Evolutionary conservation across 345 rosid genomes (phyloP).

Genomic region (Citrus inodora): DNA sequence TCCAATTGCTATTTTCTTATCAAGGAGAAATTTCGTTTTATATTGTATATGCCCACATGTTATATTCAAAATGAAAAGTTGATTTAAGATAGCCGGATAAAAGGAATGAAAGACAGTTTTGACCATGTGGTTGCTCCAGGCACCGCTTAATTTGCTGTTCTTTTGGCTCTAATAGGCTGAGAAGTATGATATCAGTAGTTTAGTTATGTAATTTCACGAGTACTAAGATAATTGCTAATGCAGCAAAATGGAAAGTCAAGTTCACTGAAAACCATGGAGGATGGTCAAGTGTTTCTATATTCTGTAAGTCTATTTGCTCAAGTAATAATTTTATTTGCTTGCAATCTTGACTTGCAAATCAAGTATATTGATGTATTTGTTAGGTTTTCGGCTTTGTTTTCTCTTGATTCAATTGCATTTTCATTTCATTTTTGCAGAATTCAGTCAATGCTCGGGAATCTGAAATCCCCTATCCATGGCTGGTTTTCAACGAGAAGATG

Average conservation of each 20-base stretch:
- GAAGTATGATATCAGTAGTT: not conserved
- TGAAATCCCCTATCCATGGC: conserved; percentile 81
- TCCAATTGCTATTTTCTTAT: not conserved
- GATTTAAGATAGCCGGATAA: not conserved
- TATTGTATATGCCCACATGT: not conserved
- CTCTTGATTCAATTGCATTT: conserved; percentile 11
- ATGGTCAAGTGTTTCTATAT: conserved; percentile 78
- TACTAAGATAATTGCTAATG: conserved; percentile 20
- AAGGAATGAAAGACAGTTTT: not conserved
- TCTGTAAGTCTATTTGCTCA: conserved; percentile 50
- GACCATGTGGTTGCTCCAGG: not conserved
- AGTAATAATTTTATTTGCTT: conserved; percentile 8
- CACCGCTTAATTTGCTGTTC: not conserved
- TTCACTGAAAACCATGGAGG: conserved; percentile 96
- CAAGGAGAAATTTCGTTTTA: not conserved
- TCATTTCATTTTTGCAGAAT: conserved; percentile 41
- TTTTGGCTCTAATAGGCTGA: not conserved
- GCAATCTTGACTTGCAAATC: not conserved
- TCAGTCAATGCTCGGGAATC: conserved; percentile 80
- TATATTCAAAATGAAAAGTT: not conserved
- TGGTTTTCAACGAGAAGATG: conserved; percentile 91
- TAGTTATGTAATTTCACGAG: not conserved
- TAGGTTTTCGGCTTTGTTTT: not conserved
- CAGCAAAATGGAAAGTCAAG: conserved; percentile 80
- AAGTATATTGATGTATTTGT: not conserved